Conservation (phyloP, 805 yeast species). For the Ogataea paraovalis region DNA sequence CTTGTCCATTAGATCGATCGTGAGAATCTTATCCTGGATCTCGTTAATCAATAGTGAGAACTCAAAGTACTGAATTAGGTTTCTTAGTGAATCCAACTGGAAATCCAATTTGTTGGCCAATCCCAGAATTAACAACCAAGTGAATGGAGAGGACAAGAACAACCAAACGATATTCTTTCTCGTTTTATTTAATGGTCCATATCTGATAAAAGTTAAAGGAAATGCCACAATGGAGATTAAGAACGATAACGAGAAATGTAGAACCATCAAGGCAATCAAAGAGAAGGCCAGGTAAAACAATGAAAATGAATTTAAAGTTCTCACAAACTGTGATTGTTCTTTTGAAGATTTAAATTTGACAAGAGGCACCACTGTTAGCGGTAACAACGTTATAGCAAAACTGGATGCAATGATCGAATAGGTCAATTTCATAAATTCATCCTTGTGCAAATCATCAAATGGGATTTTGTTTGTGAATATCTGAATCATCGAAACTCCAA, state of each 20-base stretch:
- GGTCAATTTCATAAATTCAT: constrained; percentile 10
- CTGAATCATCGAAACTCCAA: constrained; percentile 24
- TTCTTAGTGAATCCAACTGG: constrained; percentile 27
- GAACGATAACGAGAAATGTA: constrained; percentile 81
- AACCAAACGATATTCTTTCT: constrained; percentile 23
- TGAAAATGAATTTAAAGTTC: constrained; percentile 25
- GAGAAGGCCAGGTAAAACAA: constrained; percentile 63
- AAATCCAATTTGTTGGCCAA: constrained; percentile 18
- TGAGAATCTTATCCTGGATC: constrained; percentile 14
- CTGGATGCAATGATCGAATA: constrained; percentile 11
- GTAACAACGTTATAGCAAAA: constrained; percentile 8
- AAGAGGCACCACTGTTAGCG: constrained; percentile 11
- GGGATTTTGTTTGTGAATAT: constrained; percentile 5
- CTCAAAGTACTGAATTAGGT: constrained; percentile 29
- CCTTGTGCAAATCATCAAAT: constrained; percentile 5
- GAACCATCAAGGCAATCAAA: constrained; percentile 67
- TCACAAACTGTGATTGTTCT: constrained; percentile 18
- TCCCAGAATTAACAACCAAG: constrained; percentile 27
- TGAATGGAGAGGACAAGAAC: constrained; percentile 30
- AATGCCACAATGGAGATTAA: constrained; percentile 62
- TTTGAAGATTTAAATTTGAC: neutral
- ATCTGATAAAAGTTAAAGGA: constrained; percentile 68
- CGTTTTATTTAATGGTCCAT: constrained; percentile 18
- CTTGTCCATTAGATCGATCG: constrained; percentile 10
- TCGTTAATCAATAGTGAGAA: constrained; percentile 15